A percentile compares a stretch with the other conserved stretches of the same genome.
These are phyloP conservation scores for Aspergillus spinulosporus DNA, from an alignment of 2,329 filamentous ascomycete genomes.

Conservation along the genomic window DNA sequence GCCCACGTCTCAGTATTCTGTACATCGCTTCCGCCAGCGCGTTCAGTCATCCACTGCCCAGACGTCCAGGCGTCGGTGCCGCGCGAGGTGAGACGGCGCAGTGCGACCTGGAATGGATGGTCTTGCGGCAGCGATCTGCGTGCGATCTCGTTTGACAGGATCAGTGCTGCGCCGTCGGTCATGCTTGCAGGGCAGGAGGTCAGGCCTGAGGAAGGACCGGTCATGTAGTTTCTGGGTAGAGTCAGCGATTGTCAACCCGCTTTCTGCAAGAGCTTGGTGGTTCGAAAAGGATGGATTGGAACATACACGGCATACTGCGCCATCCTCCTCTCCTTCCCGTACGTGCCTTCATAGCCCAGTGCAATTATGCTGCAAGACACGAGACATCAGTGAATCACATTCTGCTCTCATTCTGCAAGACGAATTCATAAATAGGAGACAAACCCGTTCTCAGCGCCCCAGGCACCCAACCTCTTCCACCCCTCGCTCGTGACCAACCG, in stretches of 20 bases:
- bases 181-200: slow-evolving; percentile 67
- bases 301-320: slow-evolving; percentile 33
- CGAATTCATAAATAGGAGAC: not conserved
- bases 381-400: too few relatives aligned
- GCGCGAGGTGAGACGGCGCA: slow-evolving; percentile 8
- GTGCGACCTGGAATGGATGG: slow-evolving; percentile 6
- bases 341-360: slow-evolving; percentile 26
- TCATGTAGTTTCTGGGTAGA: slow-evolving; percentile 42
- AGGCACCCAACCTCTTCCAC: slow-evolving; percentile 52
- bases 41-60: slow-evolving; percentile 77
- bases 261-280: too few relatives aligned
- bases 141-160: slow-evolving; percentile 28
- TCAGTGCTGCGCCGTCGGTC: slow-evolving; percentile 46
- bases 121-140: slow-evolving; percentile 2
- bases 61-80: slow-evolving; percentile 60
- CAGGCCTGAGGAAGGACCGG: slow-evolving; percentile 59
- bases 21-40: slow-evolving; percentile 68
- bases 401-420: too few relatives aligned
- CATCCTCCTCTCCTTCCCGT: slow-evolving; percentile 24
- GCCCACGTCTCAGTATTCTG: slow-evolving; percentile 67
- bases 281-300: too few relatives aligned
- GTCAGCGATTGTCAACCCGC: too few relatives aligned
- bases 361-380: slow-evolving; percentile 23
- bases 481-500: slow-evolving; percentile 65
- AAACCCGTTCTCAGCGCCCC: slow-evolving; percentile 35